Conservation (phyloP, 371 early-diverging fungal genomes). For the Choanephora cucurbitarum region DNA sequence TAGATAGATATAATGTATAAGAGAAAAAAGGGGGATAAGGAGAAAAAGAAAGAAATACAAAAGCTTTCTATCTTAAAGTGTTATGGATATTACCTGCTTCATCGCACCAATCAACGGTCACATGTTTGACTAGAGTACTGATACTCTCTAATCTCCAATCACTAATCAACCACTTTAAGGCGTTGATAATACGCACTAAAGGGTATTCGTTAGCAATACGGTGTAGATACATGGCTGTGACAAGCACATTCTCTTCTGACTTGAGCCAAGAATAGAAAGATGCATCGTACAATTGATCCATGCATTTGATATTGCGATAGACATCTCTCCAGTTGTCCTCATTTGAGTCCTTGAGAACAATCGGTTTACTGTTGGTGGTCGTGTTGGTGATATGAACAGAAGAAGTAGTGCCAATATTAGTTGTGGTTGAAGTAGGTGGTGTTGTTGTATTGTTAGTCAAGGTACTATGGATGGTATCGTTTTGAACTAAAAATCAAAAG, state of each 20-base stretch:
- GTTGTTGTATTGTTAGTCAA: not conserved
- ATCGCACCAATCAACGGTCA: conserved; percentile 68
- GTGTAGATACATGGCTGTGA: conserved; percentile 68
- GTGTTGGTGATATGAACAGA: not conserved
- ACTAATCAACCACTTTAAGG: conserved; percentile 70
- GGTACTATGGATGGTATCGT: not conserved
- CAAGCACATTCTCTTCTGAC: conserved; percentile 72
- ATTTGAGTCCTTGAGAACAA: conserved; percentile 12
- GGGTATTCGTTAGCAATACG: conserved; percentile 76
- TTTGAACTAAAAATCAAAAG: conserved; percentile 1
- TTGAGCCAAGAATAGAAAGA: conserved; percentile 75
- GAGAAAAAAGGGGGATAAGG: not conserved
- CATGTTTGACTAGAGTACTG: conserved; percentile 61
- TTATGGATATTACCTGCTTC: conserved; percentile 35
- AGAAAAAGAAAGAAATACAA: not conserved
- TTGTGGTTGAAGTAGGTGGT: conserved; percentile 4
- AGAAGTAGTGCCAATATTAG: not conserved
- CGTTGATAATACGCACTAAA: conserved; percentile 66
- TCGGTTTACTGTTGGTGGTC: conserved; percentile 6
- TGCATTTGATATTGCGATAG: conserved; percentile 63
- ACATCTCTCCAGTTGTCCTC: conserved; percentile 62
- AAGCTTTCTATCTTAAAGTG: too few species aligned
- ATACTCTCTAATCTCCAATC: conserved; percentile 71
- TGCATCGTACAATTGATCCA: conserved; percentile 75
- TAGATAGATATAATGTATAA: not conserved